A percentile compares a stretch with the other conserved stretches of the same genome.
These are phyloP conservation scores for Anacardium occidentale DNA, from an alignment of 345 rosid genomes.

Conservation along the genomic window DNA sequence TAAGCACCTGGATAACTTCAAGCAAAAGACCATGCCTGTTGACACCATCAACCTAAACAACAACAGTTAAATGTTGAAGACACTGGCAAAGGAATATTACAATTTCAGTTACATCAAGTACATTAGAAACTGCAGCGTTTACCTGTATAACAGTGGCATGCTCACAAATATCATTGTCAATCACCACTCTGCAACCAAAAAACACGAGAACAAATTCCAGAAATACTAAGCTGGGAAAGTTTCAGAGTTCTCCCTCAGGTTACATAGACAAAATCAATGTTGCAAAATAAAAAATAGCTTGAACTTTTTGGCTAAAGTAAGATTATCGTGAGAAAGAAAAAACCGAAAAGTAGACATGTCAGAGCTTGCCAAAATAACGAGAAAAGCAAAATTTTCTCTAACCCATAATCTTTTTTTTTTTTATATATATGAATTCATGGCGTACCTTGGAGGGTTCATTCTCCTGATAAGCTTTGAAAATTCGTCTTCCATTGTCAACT, in stretches of 20 bases:
- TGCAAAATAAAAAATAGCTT: no score
- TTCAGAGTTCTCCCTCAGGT: neutral
- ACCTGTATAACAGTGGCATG: conserved; percentile 52
- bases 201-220: neutral
- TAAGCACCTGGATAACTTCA: conserved; percentile 47
- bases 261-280: neutral
- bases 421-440: neutral
- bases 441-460: conserved; percentile 50
- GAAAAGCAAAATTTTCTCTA: neutral
- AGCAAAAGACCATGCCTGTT: conserved; percentile 47
- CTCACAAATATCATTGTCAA: conserved; percentile 41
- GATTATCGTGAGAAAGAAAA: neutral
- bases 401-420: conserved; percentile 4
- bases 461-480: conserved; percentile 49
- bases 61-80: neutral
- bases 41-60: conserved; percentile 40
- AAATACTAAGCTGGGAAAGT: neutral
- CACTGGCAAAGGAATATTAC: neutral
- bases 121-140: neutral
- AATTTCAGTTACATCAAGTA: neutral
- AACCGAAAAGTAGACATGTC: neutral
- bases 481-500: conserved; percentile 41
- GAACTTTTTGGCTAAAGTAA: neutral
- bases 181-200: conserved; percentile 39
- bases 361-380: neutral